Evolutionary conservation across 257 asterid species (phyloP).

Genomic region (Plantago ovata): DNA sequence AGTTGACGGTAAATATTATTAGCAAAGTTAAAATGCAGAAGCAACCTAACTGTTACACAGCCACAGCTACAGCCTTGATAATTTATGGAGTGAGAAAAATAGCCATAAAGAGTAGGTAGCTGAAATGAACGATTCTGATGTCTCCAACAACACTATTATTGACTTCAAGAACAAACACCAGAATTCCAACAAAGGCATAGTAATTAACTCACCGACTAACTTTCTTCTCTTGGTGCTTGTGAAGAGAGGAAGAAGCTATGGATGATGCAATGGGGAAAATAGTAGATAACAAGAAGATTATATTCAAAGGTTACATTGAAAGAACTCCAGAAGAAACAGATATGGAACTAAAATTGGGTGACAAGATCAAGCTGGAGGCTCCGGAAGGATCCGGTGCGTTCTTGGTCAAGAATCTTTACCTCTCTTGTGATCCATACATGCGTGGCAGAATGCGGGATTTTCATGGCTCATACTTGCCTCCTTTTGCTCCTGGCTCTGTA

Average conservation of each 20-base stretch:
- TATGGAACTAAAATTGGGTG: slow-evolving; percentile 62
- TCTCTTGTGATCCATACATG: slow-evolving; percentile 95
- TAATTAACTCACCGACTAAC: no score
- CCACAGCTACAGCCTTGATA: no score
- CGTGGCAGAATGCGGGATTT: slow-evolving; percentile 83
- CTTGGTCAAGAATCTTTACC: slow-evolving; percentile 75
- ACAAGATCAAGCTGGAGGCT: slow-evolving; percentile 48
- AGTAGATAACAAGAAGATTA: slow-evolving; percentile 67
- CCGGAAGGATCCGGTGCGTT: slow-evolving; percentile 59
- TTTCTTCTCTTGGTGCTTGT: not conserved
- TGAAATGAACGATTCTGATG: no score
- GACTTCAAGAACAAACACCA: no score
- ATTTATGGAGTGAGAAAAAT: no score
- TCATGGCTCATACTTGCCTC: slow-evolving; percentile 73
- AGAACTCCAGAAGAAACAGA: slow-evolving; percentile 69
- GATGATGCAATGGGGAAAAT: slow-evolving; percentile 7
- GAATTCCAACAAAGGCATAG: no score
- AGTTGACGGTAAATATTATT: no score
- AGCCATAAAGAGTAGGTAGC: no score
- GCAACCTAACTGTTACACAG: no score
- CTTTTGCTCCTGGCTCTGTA: slow-evolving; percentile 77
- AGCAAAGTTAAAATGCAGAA: no score
- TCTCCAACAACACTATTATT: no score
- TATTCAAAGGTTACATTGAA: slow-evolving; percentile 66
- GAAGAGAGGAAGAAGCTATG: slow-evolving; percentile 3